A percentile compares a stretch with the other conserved stretches of the same genome.
Evolutionary conservation across 2,329 filamentous ascomycete species (phyloP).

Genomic region (Pezicula neosporulosa): DNA sequence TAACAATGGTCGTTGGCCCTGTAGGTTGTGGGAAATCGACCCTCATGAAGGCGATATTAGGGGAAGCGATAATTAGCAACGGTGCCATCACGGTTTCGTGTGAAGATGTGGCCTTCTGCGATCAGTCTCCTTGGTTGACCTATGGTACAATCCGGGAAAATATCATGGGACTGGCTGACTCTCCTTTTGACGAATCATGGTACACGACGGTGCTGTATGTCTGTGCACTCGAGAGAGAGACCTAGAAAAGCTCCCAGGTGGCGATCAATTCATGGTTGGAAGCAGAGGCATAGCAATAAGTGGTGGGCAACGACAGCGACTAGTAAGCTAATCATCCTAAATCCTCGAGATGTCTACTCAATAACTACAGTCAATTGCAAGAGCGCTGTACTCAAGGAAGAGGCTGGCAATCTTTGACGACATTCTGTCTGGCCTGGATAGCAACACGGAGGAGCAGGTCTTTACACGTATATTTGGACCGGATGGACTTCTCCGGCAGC

Average conservation of each 20-base stretch:
- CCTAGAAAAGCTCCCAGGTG: conserved; percentile 31
- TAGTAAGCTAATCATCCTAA: neutral
- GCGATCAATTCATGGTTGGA: conserved; percentile 24
- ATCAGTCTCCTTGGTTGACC: conserved; percentile 40
- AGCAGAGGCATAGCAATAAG: conserved; percentile 26
- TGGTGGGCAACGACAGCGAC: conserved; percentile 20
- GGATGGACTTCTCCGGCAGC: conserved; percentile 15
- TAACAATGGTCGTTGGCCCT: conserved; percentile 23
- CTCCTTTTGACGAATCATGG: conserved; percentile 49
- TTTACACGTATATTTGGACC: conserved; percentile 17
- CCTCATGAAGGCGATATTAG: conserved; percentile 21
- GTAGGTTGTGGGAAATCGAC: conserved; percentile 26
- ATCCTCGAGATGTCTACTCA: neutral
- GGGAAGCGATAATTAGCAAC: conserved; percentile 13
- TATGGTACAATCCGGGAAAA: conserved; percentile 37
- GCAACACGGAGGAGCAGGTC: conserved; percentile 16
- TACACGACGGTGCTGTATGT: conserved; percentile 62
- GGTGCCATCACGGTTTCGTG: conserved; percentile 13
- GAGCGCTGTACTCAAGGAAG: conserved; percentile 36
- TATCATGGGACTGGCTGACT: conserved; percentile 29
- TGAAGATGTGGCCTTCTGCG: conserved; percentile 33
- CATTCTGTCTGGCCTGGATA: conserved; percentile 25
- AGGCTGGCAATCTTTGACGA: conserved; percentile 24
- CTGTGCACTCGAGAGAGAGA: conserved; percentile 58
- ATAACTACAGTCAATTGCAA: conserved; percentile 47